These are phyloP conservation scores for Marchantia paleacea DNA, from an alignment of 225 moss, liverwort and hornwort species.

Conservation along the genomic window DNA sequence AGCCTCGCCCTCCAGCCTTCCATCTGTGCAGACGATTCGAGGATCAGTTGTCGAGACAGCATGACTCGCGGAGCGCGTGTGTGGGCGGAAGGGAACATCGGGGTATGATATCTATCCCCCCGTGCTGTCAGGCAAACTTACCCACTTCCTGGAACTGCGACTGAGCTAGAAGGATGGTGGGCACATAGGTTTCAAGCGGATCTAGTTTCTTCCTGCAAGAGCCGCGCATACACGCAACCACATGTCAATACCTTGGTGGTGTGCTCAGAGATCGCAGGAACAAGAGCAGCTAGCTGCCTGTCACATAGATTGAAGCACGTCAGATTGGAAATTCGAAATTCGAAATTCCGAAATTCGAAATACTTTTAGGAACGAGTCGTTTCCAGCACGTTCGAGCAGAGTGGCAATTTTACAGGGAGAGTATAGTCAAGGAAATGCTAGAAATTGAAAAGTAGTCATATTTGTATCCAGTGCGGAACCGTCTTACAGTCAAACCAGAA, in stretches of 20 bases:
- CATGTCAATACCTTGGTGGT: background rate
- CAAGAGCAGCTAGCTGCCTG: background rate
- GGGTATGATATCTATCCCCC: background rate
- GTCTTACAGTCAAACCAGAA: conserved; percentile 1
- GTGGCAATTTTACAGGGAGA: background rate
- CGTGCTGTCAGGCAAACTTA: conserved; percentile 23
- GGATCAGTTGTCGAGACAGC: background rate
- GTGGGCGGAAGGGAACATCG: background rate
- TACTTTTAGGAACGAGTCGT: background rate
- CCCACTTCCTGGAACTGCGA: conserved; percentile 91
- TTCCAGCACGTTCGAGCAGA: background rate
- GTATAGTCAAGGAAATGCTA: no score
- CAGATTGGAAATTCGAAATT: background rate
- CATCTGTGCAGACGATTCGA: conserved; percentile 41
- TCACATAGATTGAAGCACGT: background rate
- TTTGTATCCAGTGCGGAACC: background rate
- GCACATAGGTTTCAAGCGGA: conserved; percentile 90
- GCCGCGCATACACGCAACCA: background rate
- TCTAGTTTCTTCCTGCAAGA: conserved; percentile 84
- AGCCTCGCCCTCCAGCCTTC: conserved; percentile 67
- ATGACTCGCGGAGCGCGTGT: background rate
- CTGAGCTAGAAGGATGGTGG: conserved; percentile 80
- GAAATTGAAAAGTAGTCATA: background rate
- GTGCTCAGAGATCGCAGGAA: background rate
- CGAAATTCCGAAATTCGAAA: background rate